These are phyloP conservation scores for Vachellia collinsii DNA, from an alignment of 306 rosid species.

Conservation along the genomic window DNA sequence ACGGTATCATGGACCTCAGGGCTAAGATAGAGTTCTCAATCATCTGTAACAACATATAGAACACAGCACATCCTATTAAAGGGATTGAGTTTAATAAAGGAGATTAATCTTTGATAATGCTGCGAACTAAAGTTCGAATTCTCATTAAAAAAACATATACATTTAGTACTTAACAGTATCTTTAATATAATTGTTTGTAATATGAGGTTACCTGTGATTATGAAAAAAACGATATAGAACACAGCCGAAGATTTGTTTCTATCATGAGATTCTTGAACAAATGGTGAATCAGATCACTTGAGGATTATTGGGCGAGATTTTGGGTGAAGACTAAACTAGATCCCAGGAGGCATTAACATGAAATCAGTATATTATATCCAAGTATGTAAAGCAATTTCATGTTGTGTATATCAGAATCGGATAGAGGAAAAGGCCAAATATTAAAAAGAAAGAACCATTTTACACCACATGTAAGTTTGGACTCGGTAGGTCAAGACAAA, in stretches of 20 bases:
- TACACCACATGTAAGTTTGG: slow-evolving; percentile 3
- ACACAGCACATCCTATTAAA: background rate
- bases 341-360: background rate
- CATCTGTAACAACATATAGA: background rate
- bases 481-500: slow-evolving; percentile 6
- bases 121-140: too few species aligned
- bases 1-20: background rate
- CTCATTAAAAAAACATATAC: too few species aligned
- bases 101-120: too few species aligned
- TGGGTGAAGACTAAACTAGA: background rate
- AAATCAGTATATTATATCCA: background rate
- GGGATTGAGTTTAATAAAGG: too few species aligned
- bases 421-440: background rate
- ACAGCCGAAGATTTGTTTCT: background rate
- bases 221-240: background rate
- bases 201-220: too few species aligned
- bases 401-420: background rate
- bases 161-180: too few species aligned
- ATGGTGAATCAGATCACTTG: background rate
- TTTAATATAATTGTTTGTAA: too few species aligned
- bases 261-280: background rate
- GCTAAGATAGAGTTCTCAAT: background rate
- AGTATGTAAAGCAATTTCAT: background rate
- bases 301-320: too few species aligned
- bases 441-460: slow-evolving; percentile 10